Evolutionary conservation across 2,329 filamentous ascomycete genomes (phyloP), one percentile per base, ranked within the genome.

Genomic region (Didymella glomerata): DNA sequence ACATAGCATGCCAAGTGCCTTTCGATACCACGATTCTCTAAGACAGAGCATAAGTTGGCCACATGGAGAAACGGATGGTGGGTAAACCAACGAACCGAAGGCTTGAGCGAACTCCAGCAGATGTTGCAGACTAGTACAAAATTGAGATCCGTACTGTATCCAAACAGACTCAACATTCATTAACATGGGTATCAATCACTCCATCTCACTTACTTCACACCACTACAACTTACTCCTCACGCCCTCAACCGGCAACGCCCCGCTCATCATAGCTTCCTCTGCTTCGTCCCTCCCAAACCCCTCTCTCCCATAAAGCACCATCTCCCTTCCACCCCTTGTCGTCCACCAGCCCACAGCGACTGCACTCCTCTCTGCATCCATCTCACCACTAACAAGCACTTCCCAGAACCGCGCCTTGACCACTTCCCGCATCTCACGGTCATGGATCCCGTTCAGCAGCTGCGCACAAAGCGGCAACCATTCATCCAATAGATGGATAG

Each of bases 281-380:
- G 38, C 72, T 47, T 27, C 69, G 66, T 60, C 84, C 82, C 44
- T 81, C 78, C 20, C 20, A 13, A 41, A 22, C 2, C 38, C 38
- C 2, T 86, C 86, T 27, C 85, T 82, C 34, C 85, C 84, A 70
- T 79, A 83, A 2, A 87, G 64, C 5, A 88, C 80, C 66, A 81
- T 76, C 58, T 88, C 85, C 47, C 84, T 79, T 0, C 87, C 87
- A 4, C 86, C 86, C 58, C 84, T 75, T 74, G 86, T 79, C 78
- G 88, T 90, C 93, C 93, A 97, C 93, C 93, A 97, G 2, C 87
- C 86, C 18, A 96, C 90, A 48, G 90, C 92, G 30, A 90, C 84
- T 40, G 89, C 86, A 7, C 91, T 89, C 60, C 92, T 85, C 73
- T 96, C 91, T 24, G 96, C 89, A 76, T 97, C 93, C 87, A 97